Base-by-base conservation (phyloP, 2,329 filamentous ascomycete genomes). In the Fusarium irregulare region DNA sequence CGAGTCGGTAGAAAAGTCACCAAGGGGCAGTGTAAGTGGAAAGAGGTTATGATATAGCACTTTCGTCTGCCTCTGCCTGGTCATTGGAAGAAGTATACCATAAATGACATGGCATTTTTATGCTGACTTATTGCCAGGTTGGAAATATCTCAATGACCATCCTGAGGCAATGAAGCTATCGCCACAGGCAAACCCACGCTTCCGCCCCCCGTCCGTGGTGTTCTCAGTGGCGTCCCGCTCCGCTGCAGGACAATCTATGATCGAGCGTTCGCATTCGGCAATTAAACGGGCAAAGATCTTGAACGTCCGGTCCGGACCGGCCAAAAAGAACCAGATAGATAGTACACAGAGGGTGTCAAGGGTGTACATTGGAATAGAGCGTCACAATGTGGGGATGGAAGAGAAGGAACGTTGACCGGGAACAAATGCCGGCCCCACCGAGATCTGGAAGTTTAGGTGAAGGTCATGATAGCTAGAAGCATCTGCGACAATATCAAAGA, bases 351-450 rank as follows among this genome's bases (percentile, higher is more conserved):
- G 37, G 21, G 23, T 25, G 23, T 25, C 23, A 25, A 25, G 23
- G 23, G 45, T 56, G 46, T 49, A 21, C 34, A 12, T 37, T 32
- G 12, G 6, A 41, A 51, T 21, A 20, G 32, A 53, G 25, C 30
- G 30, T 13, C 37, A 46, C 37, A 48, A 64, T 58, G 58, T 54
- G 67, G 64, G 42, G 57, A n/a, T 32, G 32, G 34, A 46, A 56
- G 61, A 50, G 21, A 71, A 71, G 63, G 34, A 28, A 51, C 40
- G 53, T 48, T 56, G 70, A 73, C 73, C 73, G 73, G 73, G 67
- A 74, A 57, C n/a, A 27, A 58, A 62, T 69, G 61, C 73, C 73
- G 73, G 73, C 50, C 72, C 73, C 73, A 50, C 64, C 53, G 46
- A 41, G 32, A 41, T 51, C 32, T 51, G 10, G 21, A 51, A 34